Percentiles rank a stretch among this genome's conserved stretches.
These are phyloP conservation scores for Geotrichum carabidarum DNA, from an alignment of 1,139 yeast genomes.

Conservation along the genomic window DNA sequence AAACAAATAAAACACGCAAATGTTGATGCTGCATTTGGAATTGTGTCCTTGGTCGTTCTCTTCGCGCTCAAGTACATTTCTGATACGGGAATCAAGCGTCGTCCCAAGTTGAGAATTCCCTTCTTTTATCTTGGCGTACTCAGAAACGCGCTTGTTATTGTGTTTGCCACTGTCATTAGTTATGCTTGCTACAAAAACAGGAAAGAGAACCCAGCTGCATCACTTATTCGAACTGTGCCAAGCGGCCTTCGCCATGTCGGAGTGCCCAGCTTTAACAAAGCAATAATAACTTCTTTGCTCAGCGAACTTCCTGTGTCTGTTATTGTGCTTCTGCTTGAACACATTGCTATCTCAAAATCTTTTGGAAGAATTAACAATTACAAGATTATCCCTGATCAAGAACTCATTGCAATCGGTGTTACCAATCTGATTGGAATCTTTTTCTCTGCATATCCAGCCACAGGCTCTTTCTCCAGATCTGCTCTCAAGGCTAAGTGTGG, in stretches of 20 bases:
- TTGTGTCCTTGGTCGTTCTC: constrained; percentile 63
- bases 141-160: constrained; percentile 75
- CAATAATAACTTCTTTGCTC: constrained; percentile 57
- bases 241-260: constrained; percentile 77
- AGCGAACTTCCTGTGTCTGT: constrained; percentile 80
- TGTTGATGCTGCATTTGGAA: constrained; percentile 84
- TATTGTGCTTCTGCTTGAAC: constrained; percentile 78
- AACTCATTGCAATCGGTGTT: constrained; percentile 88
- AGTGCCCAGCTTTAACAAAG: constrained; percentile 60
- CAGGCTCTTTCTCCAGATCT: constrained; percentile 93
- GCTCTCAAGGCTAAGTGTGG: constrained; percentile 94
- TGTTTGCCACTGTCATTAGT: constrained; percentile 70
- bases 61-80: constrained; percentile 44
- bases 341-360: constrained; percentile 88
- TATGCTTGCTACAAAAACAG: constrained; percentile 53
- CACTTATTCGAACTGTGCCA: constrained; percentile 72
- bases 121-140: constrained; percentile 71
- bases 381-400: constrained; percentile 89
- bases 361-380: constrained; percentile 91
- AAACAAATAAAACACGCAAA: constrained; percentile 64
- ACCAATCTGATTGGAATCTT: constrained; percentile 87
- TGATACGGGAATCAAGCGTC: constrained; percentile 57
- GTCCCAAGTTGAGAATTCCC: constrained; percentile 51
- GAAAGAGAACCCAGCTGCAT: constrained; percentile 44
- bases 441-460: constrained; percentile 90